These are phyloP conservation scores for Sherardia arvensis DNA, from an alignment of 257 asterid genomes.

Conservation along the genomic window DNA sequence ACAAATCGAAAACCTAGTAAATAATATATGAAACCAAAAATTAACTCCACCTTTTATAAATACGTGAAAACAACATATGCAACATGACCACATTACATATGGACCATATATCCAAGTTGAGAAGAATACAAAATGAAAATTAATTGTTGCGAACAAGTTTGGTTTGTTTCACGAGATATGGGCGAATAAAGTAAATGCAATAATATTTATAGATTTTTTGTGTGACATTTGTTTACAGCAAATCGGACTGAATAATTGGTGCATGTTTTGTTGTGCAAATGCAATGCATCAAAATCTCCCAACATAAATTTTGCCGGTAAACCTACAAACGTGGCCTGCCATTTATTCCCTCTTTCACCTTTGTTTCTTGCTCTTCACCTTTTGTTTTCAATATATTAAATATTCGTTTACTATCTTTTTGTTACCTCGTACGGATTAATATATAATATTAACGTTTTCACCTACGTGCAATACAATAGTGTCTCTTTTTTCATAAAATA, in stretches of 20 bases:
- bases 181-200: neutral
- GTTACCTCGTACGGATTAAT: neutral
- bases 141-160: neutral
- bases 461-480: neutral
- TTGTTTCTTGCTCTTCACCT: neutral
- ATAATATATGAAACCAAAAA: too few species aligned
- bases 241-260: neutral
- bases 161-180: conserved; percentile 4
- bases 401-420: neutral
- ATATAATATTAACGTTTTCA: neutral
- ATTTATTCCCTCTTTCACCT: neutral
- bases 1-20: too few species aligned
- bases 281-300: neutral
- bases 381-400: neutral
- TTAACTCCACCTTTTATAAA: too few species aligned
- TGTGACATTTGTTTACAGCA: neutral
- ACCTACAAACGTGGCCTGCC: conserved; percentile 3
- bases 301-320: neutral
- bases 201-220: neutral
- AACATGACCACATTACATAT: too few species aligned
- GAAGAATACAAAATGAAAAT: neutral
- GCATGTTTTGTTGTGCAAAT: neutral
- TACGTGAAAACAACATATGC: too few species aligned
- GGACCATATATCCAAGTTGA: neutral
- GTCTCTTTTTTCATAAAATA: too few species aligned